Evolutionary conservation across 768 basidiomycete genomes (phyloP).

Genomic region (Hypholoma fasciculare): DNA sequence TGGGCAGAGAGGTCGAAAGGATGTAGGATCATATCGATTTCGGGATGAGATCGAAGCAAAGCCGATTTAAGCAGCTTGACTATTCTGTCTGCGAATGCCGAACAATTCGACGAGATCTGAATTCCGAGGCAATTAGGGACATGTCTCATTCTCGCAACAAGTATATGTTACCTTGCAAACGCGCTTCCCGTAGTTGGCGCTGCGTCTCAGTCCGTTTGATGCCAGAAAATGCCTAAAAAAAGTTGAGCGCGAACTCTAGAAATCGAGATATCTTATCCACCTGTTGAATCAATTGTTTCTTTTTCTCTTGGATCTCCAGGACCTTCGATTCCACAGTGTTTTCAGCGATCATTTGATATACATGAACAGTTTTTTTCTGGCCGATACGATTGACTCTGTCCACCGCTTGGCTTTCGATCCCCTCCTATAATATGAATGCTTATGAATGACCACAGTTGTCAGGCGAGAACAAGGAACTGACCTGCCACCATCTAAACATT

Average conservation of each 20-base stretch:
- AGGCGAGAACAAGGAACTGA: constrained; percentile 14
- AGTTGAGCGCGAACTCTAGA: neutral
- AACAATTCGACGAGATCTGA: constrained; percentile 60
- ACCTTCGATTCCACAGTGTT: constrained; percentile 88
- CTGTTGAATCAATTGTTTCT: constrained; percentile 78
- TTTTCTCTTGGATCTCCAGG: constrained; percentile 84
- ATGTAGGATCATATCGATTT: neutral
- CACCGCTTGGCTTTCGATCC: constrained; percentile 84
- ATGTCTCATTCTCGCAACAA: neutral
- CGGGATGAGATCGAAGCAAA: neutral
- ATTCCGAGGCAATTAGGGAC: neutral
- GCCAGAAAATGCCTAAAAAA: constrained; percentile 77
- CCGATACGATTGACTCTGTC: constrained; percentile 85
- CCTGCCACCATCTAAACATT: constrained; percentile 76
- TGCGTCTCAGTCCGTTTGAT: constrained; percentile 75
- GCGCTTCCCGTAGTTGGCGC: constrained; percentile 76
- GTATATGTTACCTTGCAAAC: constrained; percentile 63
- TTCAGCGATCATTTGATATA: constrained; percentile 89
- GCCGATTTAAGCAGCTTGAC: constrained; percentile 10
- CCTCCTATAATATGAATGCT: constrained; percentile 47
- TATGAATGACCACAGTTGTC: constrained; percentile 8
- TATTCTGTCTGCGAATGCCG: constrained; percentile 24
- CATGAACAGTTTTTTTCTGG: constrained; percentile 79
- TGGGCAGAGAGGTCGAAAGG: no score
- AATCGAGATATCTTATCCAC: constrained; percentile 31